Evolutionary conservation across 2,329 filamentous ascomycete species (phyloP), one percentile per base, ranked within the genome.

Genomic region (Trichoderma sp.): DNA sequence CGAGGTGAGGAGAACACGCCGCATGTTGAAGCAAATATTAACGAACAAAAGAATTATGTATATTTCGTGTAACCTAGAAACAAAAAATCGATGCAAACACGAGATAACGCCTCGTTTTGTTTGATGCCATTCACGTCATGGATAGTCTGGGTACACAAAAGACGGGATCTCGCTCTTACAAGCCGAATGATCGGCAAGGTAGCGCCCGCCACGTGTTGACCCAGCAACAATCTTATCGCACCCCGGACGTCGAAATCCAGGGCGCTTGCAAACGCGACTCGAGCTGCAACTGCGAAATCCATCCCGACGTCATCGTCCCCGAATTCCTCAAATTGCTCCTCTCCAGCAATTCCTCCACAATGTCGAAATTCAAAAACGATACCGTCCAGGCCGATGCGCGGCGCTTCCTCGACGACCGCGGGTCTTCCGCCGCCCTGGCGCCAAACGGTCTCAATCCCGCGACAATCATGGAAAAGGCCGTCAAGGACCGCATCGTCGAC

Each of bases 401-500:
- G 74, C 87, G 86, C 76, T 91, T 97, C 80, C 92, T 98, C 80
- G 95, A 98, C 84, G 94, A 97, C 83, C 93, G 95, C 76, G 95
- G 95, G 79, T 93, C 93, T 79, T 86, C 85, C 13, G 93, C 91
- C 59, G 83, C 90, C 43, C 88, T 97, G 26, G 91, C 96, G 74
- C 94, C 89, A 72, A 91, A 95, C 80, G 94, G 94, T 73, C 92
- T 97, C 78, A 98, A 98, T 83, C 95, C 95, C 1, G 93, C 94
- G n/a, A 95, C 93, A 5, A 93, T 98, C 73, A 93, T 98, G 87
- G 95, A 98, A 82, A 97, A 97, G 81, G 92, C 94, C 53, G 94
- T 98, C 75, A 93, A 93, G 79, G 96, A 99, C 83, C 94, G 96
- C 79, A 98, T 99, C 81, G 90, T 95, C 76, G 94, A 97, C 79